Base-by-base conservation (phyloP, 1,139 yeast genomes). In the Hansenula lynferdii region DNA sequence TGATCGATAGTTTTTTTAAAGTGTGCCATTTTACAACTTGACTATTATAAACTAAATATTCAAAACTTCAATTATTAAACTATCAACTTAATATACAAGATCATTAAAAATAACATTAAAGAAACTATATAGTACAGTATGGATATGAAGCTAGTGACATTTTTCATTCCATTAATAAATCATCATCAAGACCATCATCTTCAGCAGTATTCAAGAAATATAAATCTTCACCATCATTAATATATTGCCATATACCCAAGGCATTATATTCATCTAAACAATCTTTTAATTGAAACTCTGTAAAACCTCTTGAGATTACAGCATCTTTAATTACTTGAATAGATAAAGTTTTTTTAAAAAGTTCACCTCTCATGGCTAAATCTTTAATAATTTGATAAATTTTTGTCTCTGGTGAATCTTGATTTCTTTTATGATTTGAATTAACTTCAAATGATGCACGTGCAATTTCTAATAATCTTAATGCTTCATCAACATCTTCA, bases 401-500 rank as follows among this genome's bases (percentile, higher is more conserved):
- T 54, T 61, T 69, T 26, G 75, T 70, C 3, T 72, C 67, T 24
- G 80, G 68, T 35, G 75, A 66, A 45, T 77, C 79, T 53, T 80
- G 87, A 36, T 70, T 68, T 33, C 63, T 57, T 35, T 69, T 75
- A 32, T 66, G 51, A 29, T 69, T 72, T 37, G 70, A 75, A 31
- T 78, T 80, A 29, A 72, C 69, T 49, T 74, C 73, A 52, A 92
- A 72, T 14, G 96, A 84, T 39, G 86, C 80, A 61, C 90, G 86
- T 20, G 96, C 87, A 16, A 86, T 96, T 51, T 83, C 83, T 43
- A 84, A 70, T 50, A 94, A 72, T 54, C 98, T 75, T 53, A 94
- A 69, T 0, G 98, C 96, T 65, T 94, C 99, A 56, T 94, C 97
- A 28, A 94, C 97, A 62, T 94, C 98, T 44, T 76, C 85, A 37